phyloP scores from a whole-genome alignment of 495 filamentous ascomycete genomes.

The Penicillium riverlandense region DNA sequence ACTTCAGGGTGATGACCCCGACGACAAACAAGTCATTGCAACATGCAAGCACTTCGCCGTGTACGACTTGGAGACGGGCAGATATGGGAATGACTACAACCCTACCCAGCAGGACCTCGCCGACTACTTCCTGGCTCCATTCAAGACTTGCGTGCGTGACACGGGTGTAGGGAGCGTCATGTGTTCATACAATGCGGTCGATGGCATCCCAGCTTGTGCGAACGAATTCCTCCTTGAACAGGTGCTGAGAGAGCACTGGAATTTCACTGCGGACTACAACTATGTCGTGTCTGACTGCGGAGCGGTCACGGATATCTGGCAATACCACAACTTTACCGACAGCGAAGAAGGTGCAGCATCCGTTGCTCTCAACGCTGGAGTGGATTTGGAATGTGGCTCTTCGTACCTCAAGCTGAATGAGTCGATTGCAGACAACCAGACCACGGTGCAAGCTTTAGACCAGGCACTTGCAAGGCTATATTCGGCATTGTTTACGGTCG shows the following conservation, averaged over 20 bases:
- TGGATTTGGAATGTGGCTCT: slow-evolving; percentile 55
- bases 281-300: slow-evolving; percentile 56
- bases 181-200: slow-evolving; percentile 57
- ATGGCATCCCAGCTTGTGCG: slow-evolving; percentile 51
- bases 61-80: slow-evolving; percentile 56
- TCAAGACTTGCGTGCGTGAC: slow-evolving; percentile 34
- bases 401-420: slow-evolving; percentile 41
- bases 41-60: slow-evolving; percentile 61
- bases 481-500: slow-evolving; percentile 45
- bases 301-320: slow-evolving; percentile 49
- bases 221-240: slow-evolving; percentile 50
- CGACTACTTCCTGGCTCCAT: slow-evolving; percentile 43
- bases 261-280: slow-evolving; percentile 35
- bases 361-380: slow-evolving; percentile 49
- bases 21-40: slow-evolving; percentile 46
- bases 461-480: slow-evolving; percentile 49
- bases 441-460: slow-evolving; percentile 45
- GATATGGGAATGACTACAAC: slow-evolving; percentile 47
- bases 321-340: slow-evolving; percentile 44
- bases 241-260: slow-evolving; percentile 44
- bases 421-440: slow-evolving; percentile 39
- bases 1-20: slow-evolving; percentile 47
- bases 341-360: slow-evolving; percentile 41
- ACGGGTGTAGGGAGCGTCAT: slow-evolving; percentile 50
- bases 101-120: slow-evolving; percentile 48